A percentile compares a stretch with the other conserved stretches of the same genome.
Evolutionary conservation across 208 protist genomes (phyloP).

Genomic region (Herpetomonas samuelpessoai): DNA sequence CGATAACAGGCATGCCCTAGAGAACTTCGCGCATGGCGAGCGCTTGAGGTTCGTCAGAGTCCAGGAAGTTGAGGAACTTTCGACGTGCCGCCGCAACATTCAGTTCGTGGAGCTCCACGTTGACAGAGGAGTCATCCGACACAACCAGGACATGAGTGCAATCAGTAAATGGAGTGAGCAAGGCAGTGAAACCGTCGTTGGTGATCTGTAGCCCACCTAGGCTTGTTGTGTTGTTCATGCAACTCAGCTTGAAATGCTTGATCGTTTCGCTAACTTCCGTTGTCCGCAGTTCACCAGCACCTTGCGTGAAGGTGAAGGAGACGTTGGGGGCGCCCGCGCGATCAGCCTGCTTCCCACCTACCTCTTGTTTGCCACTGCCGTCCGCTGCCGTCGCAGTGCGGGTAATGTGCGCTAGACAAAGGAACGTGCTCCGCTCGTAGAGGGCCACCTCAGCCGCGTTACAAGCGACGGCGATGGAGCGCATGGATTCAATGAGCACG

Average conservation of each 20-base stretch:
- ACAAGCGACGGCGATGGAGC: slow-evolving; percentile 92
- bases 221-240: slow-evolving; percentile 87
- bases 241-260: slow-evolving; percentile 91
- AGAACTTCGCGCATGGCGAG: slow-evolving; percentile 80
- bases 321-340: background rate
- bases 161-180: slow-evolving; percentile 84
- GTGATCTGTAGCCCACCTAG: slow-evolving; percentile 74
- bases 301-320: slow-evolving; percentile 7
- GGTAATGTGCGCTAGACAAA: slow-evolving; percentile 95
- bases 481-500: slow-evolving; percentile 89
- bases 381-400: slow-evolving; percentile 23
- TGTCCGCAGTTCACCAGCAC: slow-evolving; percentile 53
- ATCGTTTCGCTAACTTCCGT: slow-evolving; percentile 89
- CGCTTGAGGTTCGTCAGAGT: slow-evolving; percentile 62
- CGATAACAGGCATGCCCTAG: no score
- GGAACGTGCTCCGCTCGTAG: slow-evolving; percentile 98
- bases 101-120: slow-evolving; percentile 74
- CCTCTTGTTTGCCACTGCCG: background rate
- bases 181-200: slow-evolving; percentile 69
- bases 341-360: background rate
- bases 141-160: slow-evolving; percentile 86
- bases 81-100: slow-evolving; percentile 66
- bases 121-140: slow-evolving; percentile 63
- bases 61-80: slow-evolving; percentile 68
- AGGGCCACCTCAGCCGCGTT: slow-evolving; percentile 98